phyloP scores from a whole-genome alignment of 495 filamentous ascomycete genomes.

The Penicillium paradoxum region DNA sequence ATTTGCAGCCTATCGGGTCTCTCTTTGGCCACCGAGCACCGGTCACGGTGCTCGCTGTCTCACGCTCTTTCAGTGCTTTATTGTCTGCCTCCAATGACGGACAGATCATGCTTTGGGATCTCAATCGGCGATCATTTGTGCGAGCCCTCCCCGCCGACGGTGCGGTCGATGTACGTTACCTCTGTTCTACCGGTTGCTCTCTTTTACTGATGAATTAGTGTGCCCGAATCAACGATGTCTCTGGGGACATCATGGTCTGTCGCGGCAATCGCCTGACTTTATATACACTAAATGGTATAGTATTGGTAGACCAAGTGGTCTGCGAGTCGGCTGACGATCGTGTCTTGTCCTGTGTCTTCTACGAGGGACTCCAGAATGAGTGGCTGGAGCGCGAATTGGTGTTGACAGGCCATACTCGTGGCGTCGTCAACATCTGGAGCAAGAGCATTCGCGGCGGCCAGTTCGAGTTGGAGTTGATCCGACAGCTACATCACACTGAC shows the following conservation, averaged over 20 bases:
- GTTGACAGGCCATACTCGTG: constrained; percentile 81
- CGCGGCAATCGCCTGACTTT: constrained; percentile 64
- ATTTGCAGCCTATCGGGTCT: constrained; percentile 71
- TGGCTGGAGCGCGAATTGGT: constrained; percentile 84
- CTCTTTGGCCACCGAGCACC: constrained; percentile 86
- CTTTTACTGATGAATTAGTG: constrained; percentile 49
- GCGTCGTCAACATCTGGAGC: constrained; percentile 75
- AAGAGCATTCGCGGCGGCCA: constrained; percentile 45
- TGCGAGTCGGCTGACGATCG: constrained; percentile 67
- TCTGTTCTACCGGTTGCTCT: neutral
- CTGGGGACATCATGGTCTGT: constrained; percentile 82
- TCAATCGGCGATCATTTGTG: constrained; percentile 83
- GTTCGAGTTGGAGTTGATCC: constrained; percentile 60
- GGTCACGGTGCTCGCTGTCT: constrained; percentile 75
- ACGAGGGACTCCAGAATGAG: constrained; percentile 87
- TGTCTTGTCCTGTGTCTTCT: constrained; percentile 80
- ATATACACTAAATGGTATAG: constrained; percentile 84
- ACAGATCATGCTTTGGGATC: constrained; percentile 83
- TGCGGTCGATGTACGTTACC: constrained; percentile 44
- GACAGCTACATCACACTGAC: constrained; percentile 80
- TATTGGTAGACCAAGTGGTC: constrained; percentile 74
- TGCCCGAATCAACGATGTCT: constrained; percentile 81
- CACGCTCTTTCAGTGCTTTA: constrained; percentile 79
- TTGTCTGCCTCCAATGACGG: constrained; percentile 78
- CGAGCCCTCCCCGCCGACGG: constrained; percentile 59